Evolutionary conservation across 192 early-diverging fungal species (phyloP).

Genomic region (Glomus cerebriforme): DNA sequence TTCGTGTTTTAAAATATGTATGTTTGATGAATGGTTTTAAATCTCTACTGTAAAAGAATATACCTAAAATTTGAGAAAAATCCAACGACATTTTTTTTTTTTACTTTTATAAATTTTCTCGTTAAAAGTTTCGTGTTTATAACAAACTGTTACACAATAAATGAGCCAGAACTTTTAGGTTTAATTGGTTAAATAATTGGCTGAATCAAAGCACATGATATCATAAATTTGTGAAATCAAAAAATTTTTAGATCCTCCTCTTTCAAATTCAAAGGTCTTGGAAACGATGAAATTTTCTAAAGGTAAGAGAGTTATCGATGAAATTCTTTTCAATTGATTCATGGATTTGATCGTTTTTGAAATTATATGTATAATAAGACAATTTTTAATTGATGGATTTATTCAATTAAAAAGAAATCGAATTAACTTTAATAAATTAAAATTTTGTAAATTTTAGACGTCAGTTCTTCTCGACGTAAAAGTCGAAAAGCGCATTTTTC

Average conservation of each 20-base stretch:
- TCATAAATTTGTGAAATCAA: not conserved
- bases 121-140: not conserved
- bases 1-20: not conserved
- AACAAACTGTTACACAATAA: not conserved
- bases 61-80: not conserved
- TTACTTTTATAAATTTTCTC: no score
- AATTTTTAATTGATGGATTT: not conserved
- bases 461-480: slow-evolving; percentile 90
- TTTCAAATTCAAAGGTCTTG: not conserved
- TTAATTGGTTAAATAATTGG: not conserved
- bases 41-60: not conserved
- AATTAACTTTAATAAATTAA: not conserved
- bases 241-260: not conserved
- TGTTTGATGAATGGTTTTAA: not conserved
- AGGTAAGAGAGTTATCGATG: not conserved
- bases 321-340: not conserved
- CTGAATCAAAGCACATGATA: not conserved
- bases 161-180: no score
- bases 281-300: slow-evolving; percentile 19
- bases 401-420: no score
- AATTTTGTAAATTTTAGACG: slow-evolving; percentile 54
- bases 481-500: slow-evolving; percentile 98
- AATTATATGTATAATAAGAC: no score
- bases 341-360: not conserved
- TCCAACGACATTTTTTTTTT: not conserved